These are phyloP conservation scores for Sporothrix pseudoabietina DNA, from an alignment of 2,329 filamentous ascomycete genomes.

Conservation along the genomic window DNA sequence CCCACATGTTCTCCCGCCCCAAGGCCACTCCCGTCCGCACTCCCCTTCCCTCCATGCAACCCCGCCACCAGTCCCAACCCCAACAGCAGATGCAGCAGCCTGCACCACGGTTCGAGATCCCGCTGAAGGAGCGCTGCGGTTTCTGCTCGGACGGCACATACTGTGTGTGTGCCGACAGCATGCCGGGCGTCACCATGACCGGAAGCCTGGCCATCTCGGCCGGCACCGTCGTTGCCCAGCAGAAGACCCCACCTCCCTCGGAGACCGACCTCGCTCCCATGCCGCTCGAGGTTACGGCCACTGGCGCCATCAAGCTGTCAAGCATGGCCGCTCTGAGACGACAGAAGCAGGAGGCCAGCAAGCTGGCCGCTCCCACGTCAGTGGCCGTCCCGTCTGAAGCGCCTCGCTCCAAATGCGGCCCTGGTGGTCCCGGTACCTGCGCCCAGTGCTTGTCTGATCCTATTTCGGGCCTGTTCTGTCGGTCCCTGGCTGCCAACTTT, in stretches of 20 bases:
- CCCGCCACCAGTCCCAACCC: conserved; percentile 22
- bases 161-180: conserved; percentile 73
- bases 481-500: conserved; percentile 71
- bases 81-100: conserved; percentile 23
- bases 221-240: conserved; percentile 44
- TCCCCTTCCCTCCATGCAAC: conserved; percentile 37
- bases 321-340: conserved; percentile 44
- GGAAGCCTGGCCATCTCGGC: conserved; percentile 43
- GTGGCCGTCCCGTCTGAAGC: conserved; percentile 33
- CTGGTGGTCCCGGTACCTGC: conserved; percentile 75
- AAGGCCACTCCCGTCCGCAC: conserved; percentile 37
- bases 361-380: conserved; percentile 35
- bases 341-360: conserved; percentile 33
- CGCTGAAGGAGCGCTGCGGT: conserved; percentile 70
- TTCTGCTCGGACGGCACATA: conserved; percentile 83
- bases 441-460: conserved; percentile 77
- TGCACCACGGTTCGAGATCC: conserved; percentile 41
- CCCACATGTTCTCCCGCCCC: conserved; percentile 61
- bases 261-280: conserved; percentile 62
- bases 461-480: conserved; percentile 80
- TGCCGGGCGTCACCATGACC: conserved; percentile 40
- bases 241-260: conserved; percentile 61
- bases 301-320: conserved; percentile 63
- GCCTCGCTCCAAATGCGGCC: conserved; percentile 53
- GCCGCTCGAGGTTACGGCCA: conserved; percentile 61